Evolutionary conservation across 805 yeast species (phyloP), one percentile per base, ranked within the genome.

Genomic region (Ogataea pini): DNA sequence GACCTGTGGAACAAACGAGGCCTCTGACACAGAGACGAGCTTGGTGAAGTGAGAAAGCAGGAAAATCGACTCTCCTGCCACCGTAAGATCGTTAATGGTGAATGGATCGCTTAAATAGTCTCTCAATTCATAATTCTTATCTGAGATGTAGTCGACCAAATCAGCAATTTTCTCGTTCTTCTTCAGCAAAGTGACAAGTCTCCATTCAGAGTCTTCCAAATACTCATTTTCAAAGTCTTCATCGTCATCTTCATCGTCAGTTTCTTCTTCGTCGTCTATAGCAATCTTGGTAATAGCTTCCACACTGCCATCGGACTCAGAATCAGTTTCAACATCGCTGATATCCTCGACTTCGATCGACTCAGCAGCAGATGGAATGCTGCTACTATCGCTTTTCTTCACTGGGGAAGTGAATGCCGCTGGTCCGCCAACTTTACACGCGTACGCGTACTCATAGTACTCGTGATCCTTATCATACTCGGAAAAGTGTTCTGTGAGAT

Each of bases 261-360:
- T 46, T 10, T 45, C 48, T n/a, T 44, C 52, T 8, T 48, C 56
- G 4, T 49, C 53, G 41, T 46, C 61, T 19, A 39, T 42, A 57
- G 14, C 44, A 50, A 25, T 52, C 59, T 63, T 86, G 95, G 36
- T 89, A 79, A 67, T 88, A 96, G 41, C 80, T 90, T 47, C 59
- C 8, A 10, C 32, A 8, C 34, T 31, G 17, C 3, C 18, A 8
- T n/a, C 34, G 13, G 34, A 31, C 34, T 31, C 34, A 14, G 34
- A 8, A n/a, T 31, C 34, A 8, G 34, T 31, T 16, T 31, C 34
- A 17, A 7, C 18, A 6, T 51, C 59, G 10, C 50, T 17, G 24
- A 8, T 7, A 3, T 57, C 60, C 20, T 44, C 33, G 4, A 16
- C 43, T 8, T 40, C 42, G 17, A 17, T 31, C n/a, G 18, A 45